Conservation (phyloP, 2,329 filamentous ascomycete genomes). For the Plenodomus lindquistii region DNA sequence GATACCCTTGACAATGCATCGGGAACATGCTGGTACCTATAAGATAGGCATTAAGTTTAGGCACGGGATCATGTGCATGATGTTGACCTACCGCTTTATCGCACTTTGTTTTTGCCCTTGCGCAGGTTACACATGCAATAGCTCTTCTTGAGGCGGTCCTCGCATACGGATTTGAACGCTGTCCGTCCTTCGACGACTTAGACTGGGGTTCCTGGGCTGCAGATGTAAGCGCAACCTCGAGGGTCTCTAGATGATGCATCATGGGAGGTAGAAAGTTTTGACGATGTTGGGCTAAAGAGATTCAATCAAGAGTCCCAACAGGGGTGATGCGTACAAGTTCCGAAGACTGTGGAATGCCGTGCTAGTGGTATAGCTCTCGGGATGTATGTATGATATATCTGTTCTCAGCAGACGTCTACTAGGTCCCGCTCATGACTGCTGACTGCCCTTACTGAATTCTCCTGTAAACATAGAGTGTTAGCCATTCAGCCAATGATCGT, state of each 20-base stretch:
- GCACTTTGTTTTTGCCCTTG: constrained; percentile 46
- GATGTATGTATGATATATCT: background rate
- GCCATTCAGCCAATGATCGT: no score
- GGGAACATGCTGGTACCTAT: constrained; percentile 42
- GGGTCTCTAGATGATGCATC: background rate
- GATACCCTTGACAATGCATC: constrained; percentile 42
- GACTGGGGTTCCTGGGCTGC: background rate
- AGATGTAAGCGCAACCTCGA: background rate
- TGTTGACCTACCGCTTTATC: constrained; percentile 38
- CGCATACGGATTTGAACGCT: constrained; percentile 28
- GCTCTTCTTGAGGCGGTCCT: constrained; percentile 39
- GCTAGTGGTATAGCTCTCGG: background rate
- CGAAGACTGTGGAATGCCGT: background rate
- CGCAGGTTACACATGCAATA: constrained; percentile 46
- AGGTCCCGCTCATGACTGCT: background rate
- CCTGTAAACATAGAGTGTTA: background rate
- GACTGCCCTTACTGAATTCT: background rate
- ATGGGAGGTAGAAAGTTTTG: background rate
- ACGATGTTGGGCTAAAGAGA: no score
- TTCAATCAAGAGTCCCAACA: no score
- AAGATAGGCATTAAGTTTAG: background rate
- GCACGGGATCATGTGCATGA: background rate
- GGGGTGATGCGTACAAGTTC: no score
- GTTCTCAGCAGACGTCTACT: background rate
- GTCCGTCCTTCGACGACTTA: background rate